phyloP scores from a whole-genome alignment of 2,329 filamentous ascomycete species.

The Fusarium sororula region DNA sequence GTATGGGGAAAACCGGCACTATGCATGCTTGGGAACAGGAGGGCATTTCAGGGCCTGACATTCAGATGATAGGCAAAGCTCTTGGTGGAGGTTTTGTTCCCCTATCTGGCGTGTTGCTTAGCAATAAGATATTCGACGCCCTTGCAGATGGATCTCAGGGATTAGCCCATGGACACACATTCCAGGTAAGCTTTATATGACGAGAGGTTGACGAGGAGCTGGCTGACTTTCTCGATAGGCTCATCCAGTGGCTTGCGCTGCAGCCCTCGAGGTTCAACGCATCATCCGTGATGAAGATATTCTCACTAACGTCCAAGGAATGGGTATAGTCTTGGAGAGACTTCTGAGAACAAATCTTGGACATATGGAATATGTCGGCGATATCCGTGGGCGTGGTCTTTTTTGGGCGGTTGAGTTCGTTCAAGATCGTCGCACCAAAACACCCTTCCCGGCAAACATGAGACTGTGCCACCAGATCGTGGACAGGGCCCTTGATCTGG shows the following conservation, averaged over 20 bases:
- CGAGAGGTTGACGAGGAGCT: background rate
- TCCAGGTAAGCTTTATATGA: background rate
- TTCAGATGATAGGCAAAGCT: slow-evolving; percentile 30
- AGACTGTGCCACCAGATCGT: background rate
- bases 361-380: background rate
- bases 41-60: slow-evolving; percentile 25
- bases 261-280: background rate
- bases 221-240: background rate
- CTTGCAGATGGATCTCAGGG: background rate
- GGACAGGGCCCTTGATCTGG: background rate
- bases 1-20: slow-evolving; percentile 33
- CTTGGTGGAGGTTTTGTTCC: slow-evolving; percentile 28
- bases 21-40: slow-evolving; percentile 38
- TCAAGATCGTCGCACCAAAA: background rate
- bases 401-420: slow-evolving; percentile 7
- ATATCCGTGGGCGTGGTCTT: background rate
- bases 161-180: background rate
- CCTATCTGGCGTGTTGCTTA: slow-evolving; percentile 16
- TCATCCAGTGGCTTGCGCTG: slow-evolving; percentile 1
- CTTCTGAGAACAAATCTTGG: background rate
- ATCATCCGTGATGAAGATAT: background rate
- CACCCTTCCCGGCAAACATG: background rate
- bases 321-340: background rate
- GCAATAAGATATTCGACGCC: background rate
- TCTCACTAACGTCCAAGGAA: background rate